These are phyloP conservation scores for Tetragonia tetragonoides DNA, from an alignment of 148 eudicot genomes.

Conservation along the genomic window DNA sequence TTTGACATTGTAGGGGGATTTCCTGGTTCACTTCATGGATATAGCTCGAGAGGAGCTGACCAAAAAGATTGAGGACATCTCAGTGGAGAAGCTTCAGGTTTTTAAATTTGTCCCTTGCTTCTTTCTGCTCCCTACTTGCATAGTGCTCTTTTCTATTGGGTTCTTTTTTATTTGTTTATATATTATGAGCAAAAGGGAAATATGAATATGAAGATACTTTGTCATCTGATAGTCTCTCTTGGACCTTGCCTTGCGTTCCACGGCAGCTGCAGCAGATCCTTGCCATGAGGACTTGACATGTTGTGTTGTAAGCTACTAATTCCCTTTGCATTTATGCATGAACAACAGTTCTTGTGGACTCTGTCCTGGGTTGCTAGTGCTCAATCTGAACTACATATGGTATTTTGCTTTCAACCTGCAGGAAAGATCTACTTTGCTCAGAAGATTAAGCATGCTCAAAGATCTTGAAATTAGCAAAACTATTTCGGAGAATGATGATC, in stretches of 20 bases:
- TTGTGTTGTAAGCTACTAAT: conserved; percentile 68
- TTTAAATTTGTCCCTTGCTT: conserved; percentile 16
- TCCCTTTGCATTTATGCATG: conserved; percentile 9
- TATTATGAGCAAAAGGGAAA: background rate
- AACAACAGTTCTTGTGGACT: background rate
- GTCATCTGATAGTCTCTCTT: conserved; percentile 63
- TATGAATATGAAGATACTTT: conserved; percentile 19
- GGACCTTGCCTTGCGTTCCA: conserved; percentile 95
- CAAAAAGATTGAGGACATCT: conserved; percentile 80
- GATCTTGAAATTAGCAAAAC: conserved; percentile 69
- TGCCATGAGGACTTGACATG: conserved; percentile 90
- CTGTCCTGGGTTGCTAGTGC: background rate
- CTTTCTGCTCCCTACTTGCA: conserved; percentile 9
- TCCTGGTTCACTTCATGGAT: conserved; percentile 98
- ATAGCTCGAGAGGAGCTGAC: conserved; percentile 89
- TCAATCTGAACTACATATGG: conserved; percentile 10
- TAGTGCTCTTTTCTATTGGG: background rate
- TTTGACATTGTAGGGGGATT: conserved; percentile 74
- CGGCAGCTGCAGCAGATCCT: conserved; percentile 98
- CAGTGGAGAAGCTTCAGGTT: conserved; percentile 97
- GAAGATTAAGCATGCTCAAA: conserved; percentile 74
- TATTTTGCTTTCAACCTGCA: conserved; percentile 32
- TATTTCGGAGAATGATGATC: conserved; percentile 43
- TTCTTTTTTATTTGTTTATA: background rate
- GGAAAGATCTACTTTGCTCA: conserved; percentile 78